Base-by-base conservation (phyloP, 306 rosid species). In the Cucumis cinereus region DNA sequence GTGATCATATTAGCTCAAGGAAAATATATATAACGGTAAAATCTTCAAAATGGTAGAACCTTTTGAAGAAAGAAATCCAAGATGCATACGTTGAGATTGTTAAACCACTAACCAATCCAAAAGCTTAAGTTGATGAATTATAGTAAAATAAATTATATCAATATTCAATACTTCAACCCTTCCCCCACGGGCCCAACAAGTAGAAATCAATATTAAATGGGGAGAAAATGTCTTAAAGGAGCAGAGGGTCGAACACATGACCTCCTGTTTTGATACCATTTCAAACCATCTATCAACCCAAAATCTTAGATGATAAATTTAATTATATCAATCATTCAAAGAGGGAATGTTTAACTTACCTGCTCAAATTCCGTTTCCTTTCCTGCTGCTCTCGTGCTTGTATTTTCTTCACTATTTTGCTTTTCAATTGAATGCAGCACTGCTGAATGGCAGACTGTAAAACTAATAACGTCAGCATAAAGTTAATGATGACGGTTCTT, bases 321-420 rank as follows among this genome's bases (percentile, higher is more conserved):
- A 43, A 43, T 43, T 0, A 43, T 43, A 43, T 43, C 49, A 43
- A 43, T 43, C 49, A 2, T 43, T 10, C 49, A 2, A 4, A 45
- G 6, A 45, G 52, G 16, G 61, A 54, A 77, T 70, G 62, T 52
- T 23, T 12, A 50, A 66, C 53, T 70, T 84, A 90, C 98, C 70
- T 88, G 92, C 88, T 93, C 78, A 93, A 77, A 86, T 89, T 93
- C 64, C 98, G 89, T 81, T 93, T 93, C 82, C 98, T 93, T 81
- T 93, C 98, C 83, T 88, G 93, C 83, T 93, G 98, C 86, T 91
- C 98, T 8, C 98, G 96, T 67, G 98, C 98, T 80, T 90, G 98
- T 68, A 93, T 85, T 85, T 82, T 93, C 89, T 91, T 93, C 84
- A 91, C 82, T 85, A 91, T 91, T 89, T 93, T 93, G 83, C 92